Conservation (phyloP, 345 rosid genomes). For the Hypericum perforatum region DNA sequence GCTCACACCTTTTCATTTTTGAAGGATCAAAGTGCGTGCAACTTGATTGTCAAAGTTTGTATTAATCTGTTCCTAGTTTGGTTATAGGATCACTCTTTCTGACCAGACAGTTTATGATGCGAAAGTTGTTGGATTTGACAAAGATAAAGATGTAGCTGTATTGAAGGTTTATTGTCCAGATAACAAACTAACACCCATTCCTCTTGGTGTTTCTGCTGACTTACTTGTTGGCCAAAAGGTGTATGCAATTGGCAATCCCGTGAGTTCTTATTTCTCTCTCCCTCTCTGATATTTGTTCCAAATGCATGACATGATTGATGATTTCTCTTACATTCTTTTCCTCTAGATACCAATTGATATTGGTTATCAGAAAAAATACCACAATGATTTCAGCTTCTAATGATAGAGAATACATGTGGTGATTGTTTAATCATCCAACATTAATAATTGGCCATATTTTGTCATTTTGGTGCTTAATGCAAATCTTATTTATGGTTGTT, state of each 20-base stretch:
- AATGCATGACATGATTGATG: background rate
- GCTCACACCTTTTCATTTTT: too few species aligned
- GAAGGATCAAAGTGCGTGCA: too few species aligned
- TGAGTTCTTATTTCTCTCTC: conserved; percentile 29
- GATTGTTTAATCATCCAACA: too few species aligned
- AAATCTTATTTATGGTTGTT: too few species aligned
- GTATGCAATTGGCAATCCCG: conserved; percentile 93
- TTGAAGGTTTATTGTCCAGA: conserved; percentile 62
- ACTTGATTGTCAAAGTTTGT: background rate
- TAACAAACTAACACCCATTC: conserved; percentile 70
- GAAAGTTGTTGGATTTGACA: conserved; percentile 80
- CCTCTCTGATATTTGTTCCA: background rate
- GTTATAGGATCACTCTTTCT: conserved; percentile 74
- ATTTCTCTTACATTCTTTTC: too few species aligned
- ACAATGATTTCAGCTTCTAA: too few species aligned
- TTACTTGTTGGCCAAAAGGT: conserved; percentile 98
- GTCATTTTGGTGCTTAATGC: too few species aligned
- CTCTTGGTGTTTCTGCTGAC: conserved; percentile 86
- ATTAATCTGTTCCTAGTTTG: conserved; percentile 12
- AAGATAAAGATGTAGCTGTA: conserved; percentile 96
- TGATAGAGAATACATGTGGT: too few species aligned
- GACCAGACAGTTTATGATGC: conserved; percentile 88
- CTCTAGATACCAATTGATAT: too few species aligned
- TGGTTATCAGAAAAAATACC: too few species aligned
- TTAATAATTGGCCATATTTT: too few species aligned